Evolutionary conservation across 2,329 filamentous ascomycete genomes (phyloP).

Genomic region (Penicillium vulpinum): DNA sequence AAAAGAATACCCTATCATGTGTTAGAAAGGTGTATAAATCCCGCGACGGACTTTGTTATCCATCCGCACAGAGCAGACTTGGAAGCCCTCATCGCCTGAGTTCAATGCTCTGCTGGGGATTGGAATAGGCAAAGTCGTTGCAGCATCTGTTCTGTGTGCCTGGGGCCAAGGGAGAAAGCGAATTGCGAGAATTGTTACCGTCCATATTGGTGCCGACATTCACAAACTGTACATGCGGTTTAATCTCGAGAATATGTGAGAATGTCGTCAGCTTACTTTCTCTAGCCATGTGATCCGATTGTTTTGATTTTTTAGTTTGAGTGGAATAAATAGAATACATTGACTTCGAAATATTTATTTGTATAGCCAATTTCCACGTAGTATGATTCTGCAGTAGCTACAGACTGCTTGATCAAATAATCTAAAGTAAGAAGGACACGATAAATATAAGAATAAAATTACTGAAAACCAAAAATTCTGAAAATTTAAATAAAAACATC

Average conservation of each 20-base stretch:
- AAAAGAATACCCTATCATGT: neutral
- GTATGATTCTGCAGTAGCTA: neutral
- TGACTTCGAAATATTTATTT: neutral
- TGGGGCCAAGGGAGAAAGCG: neutral
- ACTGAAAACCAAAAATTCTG: no score
- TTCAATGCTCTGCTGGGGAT: neutral
- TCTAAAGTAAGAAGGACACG: neutral
- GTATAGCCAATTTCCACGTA: neutral
- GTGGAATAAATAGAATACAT: neutral
- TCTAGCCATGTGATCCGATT: neutral
- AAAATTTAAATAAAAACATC: no score
- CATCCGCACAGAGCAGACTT: neutral
- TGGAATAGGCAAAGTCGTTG: neutral
- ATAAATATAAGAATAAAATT: neutral
- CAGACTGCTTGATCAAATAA: neutral
- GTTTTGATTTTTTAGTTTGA: neutral
- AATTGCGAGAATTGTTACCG: neutral
- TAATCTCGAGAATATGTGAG: neutral
- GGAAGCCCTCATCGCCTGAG: neutral
- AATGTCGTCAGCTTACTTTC: neutral
- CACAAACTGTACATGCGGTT: slow-evolving; percentile 6
- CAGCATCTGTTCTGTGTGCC: neutral
- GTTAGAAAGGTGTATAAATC: neutral
- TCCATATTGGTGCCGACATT: neutral
- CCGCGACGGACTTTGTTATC: neutral